Evolutionary conservation across 139 green algal species (phyloP).

Genomic region (Medakamo hakoo): DNA sequence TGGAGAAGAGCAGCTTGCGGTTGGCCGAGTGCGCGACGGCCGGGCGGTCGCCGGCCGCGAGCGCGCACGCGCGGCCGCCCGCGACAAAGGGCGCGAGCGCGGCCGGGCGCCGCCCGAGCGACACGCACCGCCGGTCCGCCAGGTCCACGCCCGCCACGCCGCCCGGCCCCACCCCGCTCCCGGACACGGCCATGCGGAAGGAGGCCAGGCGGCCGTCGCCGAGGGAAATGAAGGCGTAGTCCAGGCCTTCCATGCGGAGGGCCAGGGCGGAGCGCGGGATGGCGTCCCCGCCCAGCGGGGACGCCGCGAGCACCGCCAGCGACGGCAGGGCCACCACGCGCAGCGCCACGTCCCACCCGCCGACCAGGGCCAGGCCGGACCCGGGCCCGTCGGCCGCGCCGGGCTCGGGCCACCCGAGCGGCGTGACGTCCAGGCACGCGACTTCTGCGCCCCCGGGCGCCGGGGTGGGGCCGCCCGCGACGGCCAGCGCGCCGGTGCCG

Average conservation of each 20-base stretch:
- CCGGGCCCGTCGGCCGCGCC: conserved; percentile 6
- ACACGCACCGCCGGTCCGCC: conserved; percentile 58
- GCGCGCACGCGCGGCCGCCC: conserved; percentile 48
- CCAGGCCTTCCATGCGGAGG: background rate
- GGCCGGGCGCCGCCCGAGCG: conserved; percentile 84
- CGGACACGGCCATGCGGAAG: conserved; percentile 1
- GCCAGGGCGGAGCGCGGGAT: conserved; percentile 1
- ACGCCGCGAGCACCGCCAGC: conserved; percentile 26
- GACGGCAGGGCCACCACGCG: conserved; percentile 31
- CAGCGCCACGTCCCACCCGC: conserved; percentile 44
- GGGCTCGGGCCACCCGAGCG: conserved; percentile 10
- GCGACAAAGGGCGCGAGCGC: conserved; percentile 50
- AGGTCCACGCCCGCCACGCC: conserved; percentile 15
- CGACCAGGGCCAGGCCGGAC: conserved; percentile 29
- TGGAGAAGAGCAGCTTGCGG: conserved; percentile 88
- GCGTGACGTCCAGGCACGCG: conserved; percentile 77
- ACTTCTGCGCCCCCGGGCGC: too few relatives aligned
- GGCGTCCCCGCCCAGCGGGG: conserved; percentile 53
- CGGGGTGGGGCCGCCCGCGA: background rate
- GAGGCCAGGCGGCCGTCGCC: conserved; percentile 24
- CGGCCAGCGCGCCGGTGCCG: background rate
- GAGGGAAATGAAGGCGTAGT: conserved; percentile 7
- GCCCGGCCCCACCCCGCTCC: background rate
- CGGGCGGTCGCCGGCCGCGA: conserved; percentile 85
- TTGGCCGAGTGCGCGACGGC: conserved; percentile 84